Conservation (phyloP, 768 basidiomycete genomes). For the Lyophyllum atratum region DNA sequence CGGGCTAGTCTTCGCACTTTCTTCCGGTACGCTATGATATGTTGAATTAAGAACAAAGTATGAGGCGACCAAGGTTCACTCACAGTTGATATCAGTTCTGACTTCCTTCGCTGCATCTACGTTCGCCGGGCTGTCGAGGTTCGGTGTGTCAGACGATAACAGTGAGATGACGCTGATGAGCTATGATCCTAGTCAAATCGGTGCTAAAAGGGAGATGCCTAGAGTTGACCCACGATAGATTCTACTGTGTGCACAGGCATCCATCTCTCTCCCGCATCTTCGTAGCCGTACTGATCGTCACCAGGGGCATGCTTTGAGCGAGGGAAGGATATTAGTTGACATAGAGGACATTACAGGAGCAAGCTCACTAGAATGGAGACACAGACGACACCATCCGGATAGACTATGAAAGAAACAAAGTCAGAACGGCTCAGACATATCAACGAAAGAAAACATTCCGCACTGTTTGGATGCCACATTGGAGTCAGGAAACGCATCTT, state of each 20-base stretch:
- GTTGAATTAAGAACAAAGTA: conserved; percentile 3
- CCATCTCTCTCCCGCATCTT: conserved; percentile 97
- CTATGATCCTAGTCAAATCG: conserved; percentile 40
- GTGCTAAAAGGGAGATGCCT: neutral
- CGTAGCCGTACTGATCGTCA: conserved; percentile 95
- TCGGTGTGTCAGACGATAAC: conserved; percentile 88
- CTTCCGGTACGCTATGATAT: conserved; percentile 80
- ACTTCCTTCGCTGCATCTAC: conserved; percentile 94
- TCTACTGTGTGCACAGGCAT: conserved; percentile 96
- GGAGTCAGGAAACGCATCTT: conserved; percentile 96
- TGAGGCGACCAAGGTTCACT: conserved; percentile 16
- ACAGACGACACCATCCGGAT: conserved; percentile 90
- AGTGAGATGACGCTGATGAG: conserved; percentile 96
- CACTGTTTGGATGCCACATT: conserved; percentile 98
- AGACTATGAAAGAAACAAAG: conserved; percentile 59
- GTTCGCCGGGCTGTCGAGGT: conserved; percentile 93
- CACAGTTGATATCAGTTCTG: conserved; percentile 63
- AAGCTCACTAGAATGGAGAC: conserved; percentile 86
- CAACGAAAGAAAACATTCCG: conserved; percentile 21
- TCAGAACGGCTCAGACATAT: conserved; percentile 3
- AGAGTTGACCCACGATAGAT: conserved; percentile 70
- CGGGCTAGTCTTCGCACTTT: conserved; percentile 90
- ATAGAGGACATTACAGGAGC: neutral
- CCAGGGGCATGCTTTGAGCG: conserved; percentile 89
- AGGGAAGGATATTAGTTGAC: conserved; percentile 8